Conservation (phyloP, 495 filamentous ascomycete genomes). For the Hypoxylon perforatum region DNA sequence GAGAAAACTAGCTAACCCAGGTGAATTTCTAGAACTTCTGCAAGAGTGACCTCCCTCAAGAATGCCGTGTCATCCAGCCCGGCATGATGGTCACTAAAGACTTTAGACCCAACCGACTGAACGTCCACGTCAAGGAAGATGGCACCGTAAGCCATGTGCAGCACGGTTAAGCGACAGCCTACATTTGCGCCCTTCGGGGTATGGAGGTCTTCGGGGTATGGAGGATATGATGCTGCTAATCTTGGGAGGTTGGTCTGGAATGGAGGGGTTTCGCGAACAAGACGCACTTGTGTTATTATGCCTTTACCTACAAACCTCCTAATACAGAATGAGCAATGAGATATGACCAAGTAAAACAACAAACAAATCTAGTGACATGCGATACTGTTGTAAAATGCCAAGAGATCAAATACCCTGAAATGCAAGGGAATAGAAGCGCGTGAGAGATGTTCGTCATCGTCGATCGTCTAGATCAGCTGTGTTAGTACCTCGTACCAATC, state of each 20-base stretch:
- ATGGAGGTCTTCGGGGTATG: too few species aligned
- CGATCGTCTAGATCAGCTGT: slow-evolving; percentile 4
- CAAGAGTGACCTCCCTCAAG: slow-evolving; percentile 75
- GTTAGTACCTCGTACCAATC: slow-evolving; percentile 21
- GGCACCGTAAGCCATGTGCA: slow-evolving; percentile 79
- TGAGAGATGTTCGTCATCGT: background rate
- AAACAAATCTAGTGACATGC: background rate
- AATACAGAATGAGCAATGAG: slow-evolving; percentile 17
- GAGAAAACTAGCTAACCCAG: slow-evolving; percentile 28
- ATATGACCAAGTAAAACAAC: background rate
- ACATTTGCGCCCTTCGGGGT: background rate
- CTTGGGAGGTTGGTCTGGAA: background rate
- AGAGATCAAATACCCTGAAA: background rate
- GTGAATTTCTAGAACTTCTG: slow-evolving; percentile 70
- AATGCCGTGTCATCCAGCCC: slow-evolving; percentile 73
- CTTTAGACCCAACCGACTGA: slow-evolving; percentile 64
- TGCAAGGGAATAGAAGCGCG: background rate
- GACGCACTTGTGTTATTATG: slow-evolving; percentile 3
- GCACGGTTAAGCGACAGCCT: slow-evolving; percentile 55
- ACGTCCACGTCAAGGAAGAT: slow-evolving; percentile 76
- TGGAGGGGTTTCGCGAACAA: background rate
- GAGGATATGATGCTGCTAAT: background rate
- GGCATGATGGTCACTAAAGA: slow-evolving; percentile 65
- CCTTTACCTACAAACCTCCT: background rate
- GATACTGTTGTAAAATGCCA: background rate